phyloP scores from a whole-genome alignment of 2,329 filamentous ascomycete genomes.

The Zymoseptoria ardabiliae region DNA sequence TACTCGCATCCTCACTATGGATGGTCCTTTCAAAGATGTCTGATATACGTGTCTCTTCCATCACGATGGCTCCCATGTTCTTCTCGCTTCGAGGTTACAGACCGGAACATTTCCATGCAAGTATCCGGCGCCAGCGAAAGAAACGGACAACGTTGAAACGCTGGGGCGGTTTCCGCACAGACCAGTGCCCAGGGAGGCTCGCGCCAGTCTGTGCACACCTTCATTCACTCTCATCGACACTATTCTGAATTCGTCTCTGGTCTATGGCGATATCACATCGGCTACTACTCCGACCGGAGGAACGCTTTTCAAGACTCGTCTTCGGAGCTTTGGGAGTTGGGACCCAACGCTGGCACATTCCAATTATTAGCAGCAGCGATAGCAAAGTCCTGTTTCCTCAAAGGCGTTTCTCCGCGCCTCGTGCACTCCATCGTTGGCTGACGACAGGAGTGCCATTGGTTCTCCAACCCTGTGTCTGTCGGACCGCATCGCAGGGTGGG shows the following conservation, averaged over 20 bases:
- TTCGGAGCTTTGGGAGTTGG: background rate
- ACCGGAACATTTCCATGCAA: background rate
- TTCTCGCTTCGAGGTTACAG: background rate
- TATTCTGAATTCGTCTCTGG: background rate
- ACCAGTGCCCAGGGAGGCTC: background rate
- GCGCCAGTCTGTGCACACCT: background rate
- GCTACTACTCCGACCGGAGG: background rate
- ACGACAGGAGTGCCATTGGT: conserved; percentile 9
- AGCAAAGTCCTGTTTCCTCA: background rate
- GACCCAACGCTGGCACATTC: no score
- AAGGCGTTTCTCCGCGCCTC: conserved; percentile 7
- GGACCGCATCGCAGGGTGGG: conserved; percentile 11
- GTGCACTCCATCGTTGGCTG: conserved; percentile 5
- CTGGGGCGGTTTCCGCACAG: background rate
- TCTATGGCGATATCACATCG: background rate
- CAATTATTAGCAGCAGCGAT: background rate
- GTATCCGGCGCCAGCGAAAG: background rate
- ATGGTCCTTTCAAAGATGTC: background rate
- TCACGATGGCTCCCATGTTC: background rate
- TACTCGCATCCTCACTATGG: background rate
- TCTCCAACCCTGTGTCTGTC: conserved; percentile 11
- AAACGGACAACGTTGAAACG: background rate
- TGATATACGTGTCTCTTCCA: background rate
- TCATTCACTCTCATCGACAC: background rate
- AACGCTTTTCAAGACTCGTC: background rate